Evolutionary conservation across 2,329 filamentous ascomycete genomes (phyloP).

Genomic region (Colletotrichum tamarilloi): DNA sequence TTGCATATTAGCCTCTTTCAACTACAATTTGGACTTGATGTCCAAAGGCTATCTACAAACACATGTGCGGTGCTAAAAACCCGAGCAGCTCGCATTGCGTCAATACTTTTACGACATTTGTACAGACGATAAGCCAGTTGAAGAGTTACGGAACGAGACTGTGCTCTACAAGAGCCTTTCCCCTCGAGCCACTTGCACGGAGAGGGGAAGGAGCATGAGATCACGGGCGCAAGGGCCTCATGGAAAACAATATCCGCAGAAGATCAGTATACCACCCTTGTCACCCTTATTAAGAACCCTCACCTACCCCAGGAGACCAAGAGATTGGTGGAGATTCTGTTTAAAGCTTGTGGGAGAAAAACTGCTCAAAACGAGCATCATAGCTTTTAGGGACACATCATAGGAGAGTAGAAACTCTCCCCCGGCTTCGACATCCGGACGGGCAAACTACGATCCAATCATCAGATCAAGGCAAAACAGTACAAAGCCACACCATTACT

Average conservation of each 20-base stretch:
- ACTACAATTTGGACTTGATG: too few species aligned
- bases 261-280: not conserved
- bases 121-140: not conserved
- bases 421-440: not conserved
- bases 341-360: not conserved
- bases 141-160: not conserved
- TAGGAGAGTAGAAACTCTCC: not conserved
- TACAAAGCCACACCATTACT: not conserved
- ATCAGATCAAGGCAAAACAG: not conserved
- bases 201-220: not conserved
- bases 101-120: not conserved
- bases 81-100: not conserved
- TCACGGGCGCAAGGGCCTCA: too few species aligned
- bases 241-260: not conserved
- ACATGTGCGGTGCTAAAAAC: not conserved
- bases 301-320: not conserved
- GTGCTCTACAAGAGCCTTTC: not conserved
- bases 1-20: not conserved
- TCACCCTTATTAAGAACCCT: not conserved
- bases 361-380: not conserved
- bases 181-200: not conserved
- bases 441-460: not conserved
- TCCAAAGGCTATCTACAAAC: not conserved
- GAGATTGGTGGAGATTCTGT: not conserved
- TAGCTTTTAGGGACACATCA: not conserved